Evolutionary conservation across 2,329 filamentous ascomycete genomes (phyloP).

Genomic region (Pseudogymnoascus sp.): DNA sequence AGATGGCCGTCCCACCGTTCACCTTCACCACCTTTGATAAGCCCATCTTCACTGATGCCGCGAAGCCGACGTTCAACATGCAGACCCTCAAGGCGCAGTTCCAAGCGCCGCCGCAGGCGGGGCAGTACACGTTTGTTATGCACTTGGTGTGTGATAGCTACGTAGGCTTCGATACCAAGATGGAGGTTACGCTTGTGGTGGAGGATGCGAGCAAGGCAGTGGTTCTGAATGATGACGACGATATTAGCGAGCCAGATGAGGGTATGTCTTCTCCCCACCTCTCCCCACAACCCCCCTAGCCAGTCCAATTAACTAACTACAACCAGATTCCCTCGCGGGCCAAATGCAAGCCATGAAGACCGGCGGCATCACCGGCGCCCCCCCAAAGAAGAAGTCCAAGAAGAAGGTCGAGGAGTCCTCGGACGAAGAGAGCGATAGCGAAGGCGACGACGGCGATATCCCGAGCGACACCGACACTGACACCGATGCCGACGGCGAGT

Average conservation of each 20-base stretch:
- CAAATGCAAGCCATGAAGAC: slow-evolving; percentile 85
- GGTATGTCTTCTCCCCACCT: slow-evolving; percentile 49
- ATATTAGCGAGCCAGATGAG: slow-evolving; percentile 96
- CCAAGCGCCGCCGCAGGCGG: slow-evolving; percentile 83
- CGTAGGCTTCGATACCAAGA: slow-evolving; percentile 84
- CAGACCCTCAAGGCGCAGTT: slow-evolving; percentile 98
- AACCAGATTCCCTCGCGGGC: slow-evolving; percentile 73
- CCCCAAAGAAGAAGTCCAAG: slow-evolving; percentile 48
- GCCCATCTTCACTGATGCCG: slow-evolving; percentile 70
- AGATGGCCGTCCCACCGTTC: slow-evolving; percentile 93
- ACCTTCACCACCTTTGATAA: slow-evolving; percentile 91
- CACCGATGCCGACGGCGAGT: slow-evolving; percentile 47
- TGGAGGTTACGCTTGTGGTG: slow-evolving; percentile 81
- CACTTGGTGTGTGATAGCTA: slow-evolving; percentile 93
- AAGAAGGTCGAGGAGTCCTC: slow-evolving; percentile 52
- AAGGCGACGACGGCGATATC: slow-evolving; percentile 56
- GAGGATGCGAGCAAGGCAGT: slow-evolving; percentile 82
- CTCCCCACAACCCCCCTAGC: neutral
- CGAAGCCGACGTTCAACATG: slow-evolving; percentile 85
- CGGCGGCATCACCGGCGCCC: slow-evolving; percentile 41
- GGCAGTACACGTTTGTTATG: slow-evolving; percentile 91
- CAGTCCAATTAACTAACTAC: slow-evolving; percentile 15
- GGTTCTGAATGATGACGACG: slow-evolving; percentile 75
- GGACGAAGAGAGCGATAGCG: slow-evolving; percentile 77
- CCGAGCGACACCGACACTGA: slow-evolving; percentile 63